Evolutionary conservation across 176 grass and related monocot genomes (phyloP).

Genomic region (Oryza nivara): DNA sequence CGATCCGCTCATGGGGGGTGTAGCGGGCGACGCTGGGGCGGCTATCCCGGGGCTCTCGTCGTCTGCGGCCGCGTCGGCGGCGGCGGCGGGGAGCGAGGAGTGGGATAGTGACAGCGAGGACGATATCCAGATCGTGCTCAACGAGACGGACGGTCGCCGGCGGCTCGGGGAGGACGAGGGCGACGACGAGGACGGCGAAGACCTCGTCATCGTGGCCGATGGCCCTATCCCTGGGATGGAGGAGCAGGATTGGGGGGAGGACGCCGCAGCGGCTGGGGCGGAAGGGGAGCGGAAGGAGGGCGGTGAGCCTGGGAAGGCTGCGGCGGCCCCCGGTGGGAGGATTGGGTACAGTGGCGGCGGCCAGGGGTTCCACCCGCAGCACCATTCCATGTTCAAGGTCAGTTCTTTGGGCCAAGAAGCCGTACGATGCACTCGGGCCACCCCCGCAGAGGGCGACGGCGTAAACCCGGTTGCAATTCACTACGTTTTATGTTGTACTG

Average conservation of each 20-base stretch:
- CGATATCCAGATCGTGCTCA: slow-evolving; percentile 96
- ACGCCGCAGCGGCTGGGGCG: slow-evolving; percentile 32
- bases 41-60: slow-evolving; percentile 79
- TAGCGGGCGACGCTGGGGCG: slow-evolving; percentile 49
- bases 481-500: slow-evolving; percentile 59
- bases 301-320: slow-evolving; percentile 54
- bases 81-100: slow-evolving; percentile 63
- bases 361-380: slow-evolving; percentile 77
- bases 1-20: slow-evolving; percentile 49
- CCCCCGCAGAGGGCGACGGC: slow-evolving; percentile 56
- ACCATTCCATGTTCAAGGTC: slow-evolving; percentile 99
- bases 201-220: slow-evolving; percentile 77
- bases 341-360: slow-evolving; percentile 73
- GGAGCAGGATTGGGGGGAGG: slow-evolving; percentile 93
- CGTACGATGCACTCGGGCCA: slow-evolving; percentile 45
- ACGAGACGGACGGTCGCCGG: slow-evolving; percentile 65
- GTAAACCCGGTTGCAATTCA: slow-evolving; percentile 56
- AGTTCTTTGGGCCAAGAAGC: slow-evolving; percentile 67
- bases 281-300: slow-evolving; percentile 83
- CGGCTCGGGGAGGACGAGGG: slow-evolving; percentile 67
- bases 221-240: slow-evolving; percentile 71
- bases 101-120: slow-evolving; percentile 98
- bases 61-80: slow-evolving; percentile 9
- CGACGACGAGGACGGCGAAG: slow-evolving; percentile 72
- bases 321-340: slow-evolving; percentile 42